Percentiles rank a stretch among this genome's conserved stretches.
These are phyloP conservation scores for Umbelopsis vinacea DNA, from an alignment of 192 early-diverging fungal genomes.

Conservation along the genomic window DNA sequence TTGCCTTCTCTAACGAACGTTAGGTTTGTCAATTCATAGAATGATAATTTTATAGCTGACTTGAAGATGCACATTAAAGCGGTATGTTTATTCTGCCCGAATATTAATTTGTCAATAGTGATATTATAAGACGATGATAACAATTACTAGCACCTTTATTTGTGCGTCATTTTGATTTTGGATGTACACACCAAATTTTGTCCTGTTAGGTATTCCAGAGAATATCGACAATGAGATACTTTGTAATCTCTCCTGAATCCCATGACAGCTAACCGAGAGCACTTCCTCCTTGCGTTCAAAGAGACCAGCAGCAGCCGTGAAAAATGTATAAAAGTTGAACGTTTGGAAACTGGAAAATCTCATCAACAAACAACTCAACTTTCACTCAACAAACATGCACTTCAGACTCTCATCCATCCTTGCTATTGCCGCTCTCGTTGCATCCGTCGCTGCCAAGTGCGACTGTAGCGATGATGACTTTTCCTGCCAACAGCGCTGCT, in stretches of 20 bases:
- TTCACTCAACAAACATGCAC: neutral
- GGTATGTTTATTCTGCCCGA: neutral
- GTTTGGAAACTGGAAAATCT: neutral
- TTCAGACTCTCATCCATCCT: conserved; percentile 11
- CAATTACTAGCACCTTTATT: neutral
- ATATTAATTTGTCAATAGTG: neutral
- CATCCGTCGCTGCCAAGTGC: conserved; percentile 1
- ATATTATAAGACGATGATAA: neutral
- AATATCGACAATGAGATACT: neutral
- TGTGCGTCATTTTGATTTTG: conserved; percentile 2
- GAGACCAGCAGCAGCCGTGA: neutral
- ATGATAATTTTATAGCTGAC: neutral
- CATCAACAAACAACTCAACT: neutral
- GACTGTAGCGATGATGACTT: conserved; percentile 1
- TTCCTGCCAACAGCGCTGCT: neutral
- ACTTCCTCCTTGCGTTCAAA: too few relatives aligned
- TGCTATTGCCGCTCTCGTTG: neutral
- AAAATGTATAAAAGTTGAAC: neutral
- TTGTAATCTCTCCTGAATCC: neutral
- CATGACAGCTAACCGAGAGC: conserved; percentile 6
- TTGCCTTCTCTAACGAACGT: neutral
- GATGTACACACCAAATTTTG: neutral
- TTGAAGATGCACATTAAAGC: too few relatives aligned
- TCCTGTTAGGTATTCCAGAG: neutral
- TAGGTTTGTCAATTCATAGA: neutral